phyloP scores from a whole-genome alignment of 768 basidiomycete genomes.

The Suillus discolor region DNA sequence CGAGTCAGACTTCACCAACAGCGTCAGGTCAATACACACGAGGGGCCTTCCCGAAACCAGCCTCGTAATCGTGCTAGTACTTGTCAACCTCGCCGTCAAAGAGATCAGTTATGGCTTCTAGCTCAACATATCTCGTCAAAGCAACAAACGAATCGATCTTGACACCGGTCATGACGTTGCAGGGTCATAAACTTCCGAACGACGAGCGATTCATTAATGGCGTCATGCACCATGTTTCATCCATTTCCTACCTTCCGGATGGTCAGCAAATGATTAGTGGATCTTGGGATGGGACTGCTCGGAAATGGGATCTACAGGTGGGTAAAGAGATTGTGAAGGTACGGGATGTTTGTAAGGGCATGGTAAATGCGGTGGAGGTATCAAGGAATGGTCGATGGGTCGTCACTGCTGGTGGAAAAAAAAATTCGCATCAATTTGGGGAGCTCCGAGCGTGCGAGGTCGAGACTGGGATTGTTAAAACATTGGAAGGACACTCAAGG shows the following conservation, averaged over 20 bases:
- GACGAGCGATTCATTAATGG: background rate
- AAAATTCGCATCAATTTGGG: no score
- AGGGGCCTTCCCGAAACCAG: no score
- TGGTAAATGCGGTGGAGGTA: background rate
- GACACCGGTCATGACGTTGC: background rate
- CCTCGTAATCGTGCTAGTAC: background rate
- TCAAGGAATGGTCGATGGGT: background rate
- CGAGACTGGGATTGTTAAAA: no score
- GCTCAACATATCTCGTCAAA: no score
- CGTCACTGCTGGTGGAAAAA: background rate
- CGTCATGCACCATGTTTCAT: background rate
- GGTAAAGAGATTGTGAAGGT: background rate
- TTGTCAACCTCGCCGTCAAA: background rate
- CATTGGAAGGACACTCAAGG: background rate
- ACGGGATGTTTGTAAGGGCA: background rate
- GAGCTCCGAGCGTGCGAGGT: background rate
- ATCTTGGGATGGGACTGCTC: background rate
- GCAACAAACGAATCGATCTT: background rate
- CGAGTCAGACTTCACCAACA: background rate
- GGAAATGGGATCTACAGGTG: background rate
- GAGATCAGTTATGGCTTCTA: background rate
- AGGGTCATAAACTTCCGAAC: background rate
- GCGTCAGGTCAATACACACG: no score
- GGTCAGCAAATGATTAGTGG: background rate
- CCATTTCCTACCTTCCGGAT: background rate